Conservation (phyloP, 306 rosid species). For the Luffa acutangula region DNA sequence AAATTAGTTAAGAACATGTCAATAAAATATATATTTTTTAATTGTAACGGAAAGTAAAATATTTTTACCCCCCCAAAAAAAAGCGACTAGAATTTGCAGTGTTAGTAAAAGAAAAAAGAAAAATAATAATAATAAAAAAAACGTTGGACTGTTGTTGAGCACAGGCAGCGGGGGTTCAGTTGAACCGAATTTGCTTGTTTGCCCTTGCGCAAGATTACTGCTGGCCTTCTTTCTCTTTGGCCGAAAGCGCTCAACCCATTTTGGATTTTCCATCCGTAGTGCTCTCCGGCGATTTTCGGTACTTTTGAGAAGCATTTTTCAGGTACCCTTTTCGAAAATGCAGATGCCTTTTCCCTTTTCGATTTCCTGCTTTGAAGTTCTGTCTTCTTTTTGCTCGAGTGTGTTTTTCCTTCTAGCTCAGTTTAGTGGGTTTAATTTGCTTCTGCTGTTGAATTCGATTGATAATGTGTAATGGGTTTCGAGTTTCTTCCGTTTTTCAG, state of each 20-base stretch:
- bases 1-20: too few relatives aligned
- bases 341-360: not conserved
- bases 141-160: not conserved
- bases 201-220: not conserved
- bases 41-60: too few relatives aligned
- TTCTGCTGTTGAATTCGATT: not conserved
- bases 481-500: not conserved
- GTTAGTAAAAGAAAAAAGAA: too few relatives aligned
- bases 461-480: not conserved
- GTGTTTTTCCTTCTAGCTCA: not conserved
- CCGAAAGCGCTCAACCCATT: not conserved
- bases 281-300: not conserved
- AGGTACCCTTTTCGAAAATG: constrained; percentile 1
- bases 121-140: too few relatives aligned
- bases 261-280: not conserved
- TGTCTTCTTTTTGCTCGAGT: not conserved
- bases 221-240: not conserved
- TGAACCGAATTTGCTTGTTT: not conserved
- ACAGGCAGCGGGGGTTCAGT: not conserved
- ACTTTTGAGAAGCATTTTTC: not conserved
- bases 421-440: not conserved
- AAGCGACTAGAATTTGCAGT: too few relatives aligned
- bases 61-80: too few relatives aligned
- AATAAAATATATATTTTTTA: too few relatives aligned
- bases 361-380: not conserved